Conservation (phyloP, 2,329 filamentous ascomycete genomes). For the Clarireedia paspali region DNA sequence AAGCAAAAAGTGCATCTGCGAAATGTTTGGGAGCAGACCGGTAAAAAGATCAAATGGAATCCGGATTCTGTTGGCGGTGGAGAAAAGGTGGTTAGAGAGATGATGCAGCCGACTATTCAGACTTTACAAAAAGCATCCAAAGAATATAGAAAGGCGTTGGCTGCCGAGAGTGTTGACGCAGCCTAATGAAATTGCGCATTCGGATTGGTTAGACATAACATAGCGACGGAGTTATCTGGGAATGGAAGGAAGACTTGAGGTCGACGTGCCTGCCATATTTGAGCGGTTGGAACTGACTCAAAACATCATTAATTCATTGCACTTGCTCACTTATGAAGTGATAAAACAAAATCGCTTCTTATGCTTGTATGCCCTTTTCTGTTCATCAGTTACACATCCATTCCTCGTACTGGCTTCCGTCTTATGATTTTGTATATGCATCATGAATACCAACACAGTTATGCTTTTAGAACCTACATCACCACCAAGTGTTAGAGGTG, state of each 20-base stretch:
- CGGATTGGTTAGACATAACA: slow-evolving; percentile 8
- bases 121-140: slow-evolving; percentile 62
- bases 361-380: background rate
- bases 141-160: slow-evolving; percentile 65
- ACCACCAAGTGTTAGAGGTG: slow-evolving; percentile 10
- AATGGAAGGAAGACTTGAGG: slow-evolving; percentile 7
- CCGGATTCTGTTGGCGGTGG: slow-evolving; percentile 66
- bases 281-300: too few relatives aligned
- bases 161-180: slow-evolving; percentile 42
- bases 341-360: background rate
- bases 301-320: too few relatives aligned
- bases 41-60: slow-evolving; percentile 65
- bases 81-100: slow-evolving; percentile 61
- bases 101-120: slow-evolving; percentile 67
- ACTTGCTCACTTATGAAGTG: background rate
- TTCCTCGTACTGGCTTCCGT: background rate
- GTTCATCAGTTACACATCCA: slow-evolving; percentile 1
- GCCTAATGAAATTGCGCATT: slow-evolving; percentile 9
- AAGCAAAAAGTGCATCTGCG: slow-evolving; percentile 62
- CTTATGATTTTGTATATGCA: slow-evolving; percentile 16
- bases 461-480: slow-evolving; percentile 9
- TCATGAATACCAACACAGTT: slow-evolving; percentile 16
- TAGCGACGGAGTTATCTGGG: slow-evolving; percentile 24
- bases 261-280: too few relatives aligned
- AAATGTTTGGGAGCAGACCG: slow-evolving; percentile 62